Evolutionary conservation across 1,284 basidiomycete species (phyloP), one percentile per base, ranked within the genome.

Genomic region (Pseudozyma thailandica): DNA sequence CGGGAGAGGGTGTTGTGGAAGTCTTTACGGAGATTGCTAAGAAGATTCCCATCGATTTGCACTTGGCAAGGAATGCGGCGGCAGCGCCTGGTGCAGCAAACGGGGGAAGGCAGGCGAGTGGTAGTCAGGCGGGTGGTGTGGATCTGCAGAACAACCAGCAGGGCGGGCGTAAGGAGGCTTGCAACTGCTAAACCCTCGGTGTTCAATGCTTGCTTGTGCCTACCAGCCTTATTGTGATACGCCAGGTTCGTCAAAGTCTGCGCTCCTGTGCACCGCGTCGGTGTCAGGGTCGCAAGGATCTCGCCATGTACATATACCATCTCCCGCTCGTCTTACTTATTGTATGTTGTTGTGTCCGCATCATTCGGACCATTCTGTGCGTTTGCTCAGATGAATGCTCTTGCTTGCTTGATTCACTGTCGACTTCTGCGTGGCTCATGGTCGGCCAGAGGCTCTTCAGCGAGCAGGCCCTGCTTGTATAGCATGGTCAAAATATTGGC

Each of bases 1-100:
- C 93, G 9, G 96, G 96, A 37, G 91, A 95, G 77, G 94, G 94
- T 44, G 89, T 99, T 51, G 91, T 94, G 44, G 95, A 98, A 81
- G 90, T 98, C 30, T 99, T 99, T 83, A 98, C 95, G 8, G 96
- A 98, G 85, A 80, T 82, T 37, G 77, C 78, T 13, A 80, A 80
- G 59, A 80, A 80, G 72, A 80, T 80, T 21, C 77, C 78, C 5
- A 77, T 77, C 46, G 74, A 76, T 43, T 42, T 71, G 41, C 75
- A 77, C 28, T 52, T 72, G 18, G 74, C 75, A 6, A 68, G 69
- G 27, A 71, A 62, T 21, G 72, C 72, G 3, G 62, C 72, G 23
- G 61, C 56, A 9, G 39, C 55, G 2, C 50, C 57, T 3, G 66
- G 63, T 26, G 59, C 47, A 6, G 68, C 49, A 20, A 65, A 37